Percentiles rank a stretch among this genome's conserved stretches.
phyloP scores from a whole-genome alignment of 257 asterid species.

The Ehretia macrophylla region DNA sequence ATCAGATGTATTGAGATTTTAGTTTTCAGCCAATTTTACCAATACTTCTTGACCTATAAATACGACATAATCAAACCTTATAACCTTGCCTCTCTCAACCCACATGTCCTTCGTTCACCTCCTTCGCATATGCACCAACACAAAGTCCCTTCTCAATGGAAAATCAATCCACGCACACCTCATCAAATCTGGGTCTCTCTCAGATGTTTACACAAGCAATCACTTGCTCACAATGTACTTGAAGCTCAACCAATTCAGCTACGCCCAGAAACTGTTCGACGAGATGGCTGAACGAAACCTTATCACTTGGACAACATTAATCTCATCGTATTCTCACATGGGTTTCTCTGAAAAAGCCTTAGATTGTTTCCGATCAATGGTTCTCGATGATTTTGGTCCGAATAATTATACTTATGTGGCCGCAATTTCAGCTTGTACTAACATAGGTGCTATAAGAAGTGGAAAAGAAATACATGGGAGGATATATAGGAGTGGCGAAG shows the following conservation, averaged over 20 bases:
- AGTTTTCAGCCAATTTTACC: too few relatives aligned
- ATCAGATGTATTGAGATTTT: too few relatives aligned
- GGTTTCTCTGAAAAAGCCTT: conserved; percentile 45
- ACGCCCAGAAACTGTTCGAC: conserved; percentile 57
- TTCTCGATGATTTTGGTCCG: conserved; percentile 49
- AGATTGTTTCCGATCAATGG: conserved; percentile 43
- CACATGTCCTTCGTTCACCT: conserved; percentile 45
- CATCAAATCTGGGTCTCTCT: conserved; percentile 31
- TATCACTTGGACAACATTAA: conserved; percentile 62
- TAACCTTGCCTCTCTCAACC: conserved; percentile 2
- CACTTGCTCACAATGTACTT: conserved; percentile 53
- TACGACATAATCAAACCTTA: not conserved
- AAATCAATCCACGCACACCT: conserved; percentile 59
- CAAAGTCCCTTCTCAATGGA: conserved; percentile 39
- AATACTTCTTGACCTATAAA: too few relatives aligned
- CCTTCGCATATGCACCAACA: conserved; percentile 43
- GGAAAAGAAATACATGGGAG: conserved; percentile 79
- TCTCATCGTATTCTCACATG: conserved; percentile 53
- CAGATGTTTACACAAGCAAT: conserved; percentile 47
- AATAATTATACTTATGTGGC: conserved; percentile 62
- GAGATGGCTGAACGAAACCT: conserved; percentile 51
- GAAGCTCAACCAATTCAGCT: conserved; percentile 23
- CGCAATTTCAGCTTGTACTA: conserved; percentile 58
- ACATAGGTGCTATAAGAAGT: conserved; percentile 28
- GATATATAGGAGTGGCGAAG: conserved; percentile 37